Evolutionary conservation across 2,329 filamentous ascomycete species (phyloP), one percentile per base, ranked within the genome.

Genomic region (Aspergillus fijiensis): DNA sequence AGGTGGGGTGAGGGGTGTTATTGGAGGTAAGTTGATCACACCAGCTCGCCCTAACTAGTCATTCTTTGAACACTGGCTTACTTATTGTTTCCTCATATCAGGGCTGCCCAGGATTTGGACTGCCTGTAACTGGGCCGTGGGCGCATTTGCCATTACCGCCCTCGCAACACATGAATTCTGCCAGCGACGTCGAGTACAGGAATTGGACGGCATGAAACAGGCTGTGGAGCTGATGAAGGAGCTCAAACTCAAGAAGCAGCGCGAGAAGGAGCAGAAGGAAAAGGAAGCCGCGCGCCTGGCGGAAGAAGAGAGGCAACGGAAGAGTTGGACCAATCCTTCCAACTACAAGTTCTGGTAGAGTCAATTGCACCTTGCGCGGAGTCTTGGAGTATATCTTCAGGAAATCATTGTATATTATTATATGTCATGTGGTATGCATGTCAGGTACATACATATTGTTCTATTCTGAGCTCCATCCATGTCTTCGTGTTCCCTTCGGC

Each of bases 41-140:
- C 19, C 19, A 19, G 29, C 11, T 29, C 39, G 39, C 16, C 16
- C 39, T 29, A 29, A 29, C 16, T 35, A 19, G 16, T 16, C 39
- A 45, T 9, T 19, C 6, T 19, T 4, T 45, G 39, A 45, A 14
- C 39, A 45, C 3, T 45, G 39, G 16, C 55, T 60, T 45, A 60
- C 23, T 2, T 21, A 19, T 45, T 21, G n/a, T 45, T 19, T 29
- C 19, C 33, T 47, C 9, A 57, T 59, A 56, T 57, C 60, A 73
- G 71, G 73, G 35, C 35, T 71, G 85, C 86, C 84, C 48, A 82
- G 83, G 19, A 77, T 92, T 62, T 84, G 83, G 58, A 86, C 84
- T 69, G 86, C 90, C 1, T 88, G 89, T 39, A 96, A 96, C 70
- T 96, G 91, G 90, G 92, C 92, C 0, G 92, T 95, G 5, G 90